phyloP scores from a whole-genome alignment of 2,329 filamentous ascomycete genomes.

The Pseudogymnoascus sp. region DNA sequence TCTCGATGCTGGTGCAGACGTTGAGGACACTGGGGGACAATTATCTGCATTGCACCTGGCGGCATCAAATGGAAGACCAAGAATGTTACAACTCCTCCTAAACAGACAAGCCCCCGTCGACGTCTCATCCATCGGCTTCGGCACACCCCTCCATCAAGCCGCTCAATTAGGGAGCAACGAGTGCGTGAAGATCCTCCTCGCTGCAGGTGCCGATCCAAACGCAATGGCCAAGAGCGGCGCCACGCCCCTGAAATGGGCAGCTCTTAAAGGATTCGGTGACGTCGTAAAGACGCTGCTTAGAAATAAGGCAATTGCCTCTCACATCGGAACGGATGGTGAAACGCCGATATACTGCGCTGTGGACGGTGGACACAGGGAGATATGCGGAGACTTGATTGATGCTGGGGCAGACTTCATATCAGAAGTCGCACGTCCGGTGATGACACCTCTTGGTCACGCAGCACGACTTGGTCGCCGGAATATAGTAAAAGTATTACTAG shows the following conservation, averaged over 20 bases:
- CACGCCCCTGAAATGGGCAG: slow-evolving; percentile 8
- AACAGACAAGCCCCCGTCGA: background rate
- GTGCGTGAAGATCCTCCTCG: background rate
- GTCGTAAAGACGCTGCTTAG: slow-evolving; percentile 8
- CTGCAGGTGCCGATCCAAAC: slow-evolving; percentile 11
- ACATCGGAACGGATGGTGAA: background rate
- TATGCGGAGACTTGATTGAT: background rate
- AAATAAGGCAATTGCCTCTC: slow-evolving; percentile 2
- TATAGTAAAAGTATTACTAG: background rate
- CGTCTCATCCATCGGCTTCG: background rate
- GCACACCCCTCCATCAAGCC: background rate
- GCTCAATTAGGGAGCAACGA: background rate
- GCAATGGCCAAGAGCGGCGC: background rate
- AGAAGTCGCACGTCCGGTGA: background rate
- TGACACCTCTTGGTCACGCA: background rate
- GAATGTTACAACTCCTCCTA: background rate
- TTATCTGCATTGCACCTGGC: background rate
- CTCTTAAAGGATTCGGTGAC: slow-evolving; percentile 9
- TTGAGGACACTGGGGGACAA: background rate
- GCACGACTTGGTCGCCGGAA: background rate
- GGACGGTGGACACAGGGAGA: background rate
- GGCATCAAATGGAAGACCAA: background rate
- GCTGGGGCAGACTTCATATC: background rate
- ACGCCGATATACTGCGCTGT: background rate
- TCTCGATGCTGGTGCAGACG: background rate